These are phyloP conservation scores for Vanderwaltozyma verrucispora DNA, from an alignment of 805 yeast genomes.

Conservation along the genomic window DNA sequence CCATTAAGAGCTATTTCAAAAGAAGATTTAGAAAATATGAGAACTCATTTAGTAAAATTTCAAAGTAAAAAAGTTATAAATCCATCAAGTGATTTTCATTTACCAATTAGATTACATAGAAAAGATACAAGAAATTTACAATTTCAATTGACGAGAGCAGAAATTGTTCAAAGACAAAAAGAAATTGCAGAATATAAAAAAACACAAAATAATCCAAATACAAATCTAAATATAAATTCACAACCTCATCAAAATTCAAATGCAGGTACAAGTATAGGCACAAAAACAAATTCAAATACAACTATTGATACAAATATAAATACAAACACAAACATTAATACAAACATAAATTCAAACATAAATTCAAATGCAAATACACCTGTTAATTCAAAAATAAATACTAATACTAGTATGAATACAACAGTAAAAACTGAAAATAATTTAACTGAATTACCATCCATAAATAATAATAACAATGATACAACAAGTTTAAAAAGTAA, in stretches of 20 bases:
- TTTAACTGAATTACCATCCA: too few relatives aligned
- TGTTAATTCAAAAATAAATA: too few relatives aligned
- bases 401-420: too few relatives aligned
- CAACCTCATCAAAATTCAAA: not conserved
- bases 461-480: too few relatives aligned
- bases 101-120: conserved; percentile 81
- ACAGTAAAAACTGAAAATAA: too few relatives aligned
- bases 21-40: conserved; percentile 59
- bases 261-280: too few relatives aligned
- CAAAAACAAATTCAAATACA: too few relatives aligned
- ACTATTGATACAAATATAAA: too few relatives aligned
- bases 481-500: too few relatives aligned
- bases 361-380: too few relatives aligned
- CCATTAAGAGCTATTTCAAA: conserved; percentile 59
- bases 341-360: too few relatives aligned
- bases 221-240: not conserved
- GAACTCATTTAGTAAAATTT: conserved; percentile 75
- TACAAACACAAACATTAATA: too few relatives aligned
- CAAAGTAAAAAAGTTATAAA: conserved; percentile 65
- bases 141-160: conserved; percentile 70
- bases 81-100: conserved; percentile 58
- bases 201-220: conserved; percentile 22
- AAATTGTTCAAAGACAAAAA: conserved; percentile 52
- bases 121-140: conserved; percentile 90
- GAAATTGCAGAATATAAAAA: conserved; percentile 34